Evolutionary conservation across 1,284 basidiomycete genomes (phyloP).

Genomic region (Fomitopsis betulina): DNA sequence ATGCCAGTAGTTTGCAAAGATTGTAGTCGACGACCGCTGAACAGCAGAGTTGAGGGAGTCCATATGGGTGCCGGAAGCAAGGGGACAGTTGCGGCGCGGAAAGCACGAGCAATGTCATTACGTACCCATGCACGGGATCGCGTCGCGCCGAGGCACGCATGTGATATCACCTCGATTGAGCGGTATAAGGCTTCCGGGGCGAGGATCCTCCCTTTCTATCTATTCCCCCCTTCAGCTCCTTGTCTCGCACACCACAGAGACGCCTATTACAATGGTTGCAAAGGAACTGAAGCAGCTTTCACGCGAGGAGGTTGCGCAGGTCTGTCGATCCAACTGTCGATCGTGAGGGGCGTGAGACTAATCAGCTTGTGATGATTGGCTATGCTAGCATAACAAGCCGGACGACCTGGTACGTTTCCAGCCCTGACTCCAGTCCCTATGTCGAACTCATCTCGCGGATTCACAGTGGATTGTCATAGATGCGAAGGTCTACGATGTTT

Average conservation of each 20-base stretch:
- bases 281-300: constrained; percentile 43
- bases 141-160: neutral
- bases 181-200: neutral
- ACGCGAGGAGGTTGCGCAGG: constrained; percentile 54
- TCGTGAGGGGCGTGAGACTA: neutral
- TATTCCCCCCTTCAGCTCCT: neutral
- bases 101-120: neutral
- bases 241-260: neutral
- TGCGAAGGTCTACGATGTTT: constrained; percentile 77
- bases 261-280: constrained; percentile 30
- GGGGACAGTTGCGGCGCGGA: neutral
- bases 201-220: neutral
- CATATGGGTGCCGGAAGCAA: too few species aligned
- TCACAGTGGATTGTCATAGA: constrained; percentile 80
- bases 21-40: too few species aligned
- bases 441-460: neutral
- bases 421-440: neutral
- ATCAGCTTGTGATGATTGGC: neutral
- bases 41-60: too few species aligned
- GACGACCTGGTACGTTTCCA: constrained; percentile 47
- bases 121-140: neutral
- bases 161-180: neutral
- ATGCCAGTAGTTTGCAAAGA: too few species aligned
- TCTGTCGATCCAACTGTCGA: constrained; percentile 19
- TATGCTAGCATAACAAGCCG: constrained; percentile 52